Percentiles rank a stretch among this genome's conserved stretches.
Conservation (phyloP, 768 basidiomycete species). For the Lentinula edodes region DNA sequence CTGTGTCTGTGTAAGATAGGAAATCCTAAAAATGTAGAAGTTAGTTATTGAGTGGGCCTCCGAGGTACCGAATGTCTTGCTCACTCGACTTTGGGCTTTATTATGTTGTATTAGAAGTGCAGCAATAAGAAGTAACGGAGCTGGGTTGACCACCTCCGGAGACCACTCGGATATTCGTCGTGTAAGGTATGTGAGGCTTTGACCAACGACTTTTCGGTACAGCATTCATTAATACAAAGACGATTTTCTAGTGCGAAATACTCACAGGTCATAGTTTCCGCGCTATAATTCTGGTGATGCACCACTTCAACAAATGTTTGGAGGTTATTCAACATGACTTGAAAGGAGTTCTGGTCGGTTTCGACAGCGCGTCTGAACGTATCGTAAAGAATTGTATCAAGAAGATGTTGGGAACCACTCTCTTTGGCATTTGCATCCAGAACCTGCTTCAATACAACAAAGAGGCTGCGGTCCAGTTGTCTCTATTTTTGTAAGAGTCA, state of each 20-base stretch:
- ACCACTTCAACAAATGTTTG: slow-evolving; percentile 52
- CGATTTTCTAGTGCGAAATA: neutral
- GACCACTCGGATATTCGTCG: slow-evolving; percentile 55
- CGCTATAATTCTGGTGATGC: slow-evolving; percentile 45
- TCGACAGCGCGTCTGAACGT: slow-evolving; percentile 43
- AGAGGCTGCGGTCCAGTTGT: slow-evolving; percentile 40
- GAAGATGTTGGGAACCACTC: slow-evolving; percentile 25
- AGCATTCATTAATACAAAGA: slow-evolving; percentile 3
- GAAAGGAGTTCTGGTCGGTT: slow-evolving; percentile 43
- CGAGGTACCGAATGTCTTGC: slow-evolving; percentile 9
- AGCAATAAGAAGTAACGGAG: slow-evolving; percentile 47
- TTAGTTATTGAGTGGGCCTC: slow-evolving; percentile 3
- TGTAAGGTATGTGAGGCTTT: slow-evolving; percentile 45
- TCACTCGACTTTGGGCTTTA: slow-evolving; percentile 50
- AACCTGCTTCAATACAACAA: slow-evolving; percentile 46
- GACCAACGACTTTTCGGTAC: slow-evolving; percentile 43
- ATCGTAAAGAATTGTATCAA: slow-evolving; percentile 53
- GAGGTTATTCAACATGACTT: slow-evolving; percentile 53
- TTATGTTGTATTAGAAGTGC: slow-evolving; percentile 54
- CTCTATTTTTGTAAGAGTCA: slow-evolving; percentile 30
- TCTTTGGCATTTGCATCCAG: slow-evolving; percentile 30
- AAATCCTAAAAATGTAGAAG: slow-evolving; percentile 41
- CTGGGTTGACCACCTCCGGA: slow-evolving; percentile 44
- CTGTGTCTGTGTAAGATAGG: slow-evolving; percentile 49
- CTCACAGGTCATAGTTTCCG: slow-evolving; percentile 54